Percentiles rank a stretch among this genome's conserved stretches.
Evolutionary conservation across 208 protist species (phyloP).

Genomic region (Borovskyia barvae): DNA sequence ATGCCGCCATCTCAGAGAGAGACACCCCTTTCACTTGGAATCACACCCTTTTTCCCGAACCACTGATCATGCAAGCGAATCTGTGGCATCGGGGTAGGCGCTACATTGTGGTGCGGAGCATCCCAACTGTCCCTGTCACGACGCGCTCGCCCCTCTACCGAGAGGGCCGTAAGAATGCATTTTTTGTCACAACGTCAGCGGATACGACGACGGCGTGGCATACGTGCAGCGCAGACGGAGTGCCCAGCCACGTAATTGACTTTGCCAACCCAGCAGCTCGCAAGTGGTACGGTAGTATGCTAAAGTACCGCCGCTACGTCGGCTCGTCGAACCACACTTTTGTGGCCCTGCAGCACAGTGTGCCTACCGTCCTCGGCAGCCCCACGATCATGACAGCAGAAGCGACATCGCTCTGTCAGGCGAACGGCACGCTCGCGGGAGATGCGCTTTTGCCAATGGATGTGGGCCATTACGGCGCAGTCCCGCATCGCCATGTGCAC

Average conservation of each 20-base stretch:
- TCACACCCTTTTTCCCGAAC: constrained; percentile 84
- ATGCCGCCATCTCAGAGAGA: constrained; percentile 12
- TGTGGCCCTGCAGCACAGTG: constrained; percentile 97
- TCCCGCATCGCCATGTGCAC: constrained; percentile 95
- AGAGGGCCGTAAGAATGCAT: constrained; percentile 49
- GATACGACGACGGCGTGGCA: constrained; percentile 30
- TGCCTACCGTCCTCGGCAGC: constrained; percentile 69
- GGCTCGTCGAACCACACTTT: constrained; percentile 92
- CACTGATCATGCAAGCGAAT: constrained; percentile 79
- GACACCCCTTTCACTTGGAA: constrained; percentile 52
- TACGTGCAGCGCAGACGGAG: constrained; percentile 26
- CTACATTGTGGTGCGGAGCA: constrained; percentile 94
- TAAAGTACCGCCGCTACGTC: constrained; percentile 85
- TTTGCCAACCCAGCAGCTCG: constrained; percentile 83
- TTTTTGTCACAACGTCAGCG: constrained; percentile 80
- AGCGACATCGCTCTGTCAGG: no score
- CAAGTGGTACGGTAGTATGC: constrained; percentile 86
- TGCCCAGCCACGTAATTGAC: constrained; percentile 90
- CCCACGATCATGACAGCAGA: constrained; percentile 19
- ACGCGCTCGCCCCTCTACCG: constrained; percentile 64
- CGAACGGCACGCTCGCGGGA: no score
- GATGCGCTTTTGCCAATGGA: constrained; percentile 93
- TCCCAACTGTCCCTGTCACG: constrained; percentile 94
- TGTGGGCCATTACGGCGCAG: constrained; percentile 39
- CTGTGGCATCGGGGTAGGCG: constrained; percentile 72